Evolutionary conservation across 2,329 filamentous ascomycete species (phyloP).

Genomic region (Ceratocystis smalleyi): DNA sequence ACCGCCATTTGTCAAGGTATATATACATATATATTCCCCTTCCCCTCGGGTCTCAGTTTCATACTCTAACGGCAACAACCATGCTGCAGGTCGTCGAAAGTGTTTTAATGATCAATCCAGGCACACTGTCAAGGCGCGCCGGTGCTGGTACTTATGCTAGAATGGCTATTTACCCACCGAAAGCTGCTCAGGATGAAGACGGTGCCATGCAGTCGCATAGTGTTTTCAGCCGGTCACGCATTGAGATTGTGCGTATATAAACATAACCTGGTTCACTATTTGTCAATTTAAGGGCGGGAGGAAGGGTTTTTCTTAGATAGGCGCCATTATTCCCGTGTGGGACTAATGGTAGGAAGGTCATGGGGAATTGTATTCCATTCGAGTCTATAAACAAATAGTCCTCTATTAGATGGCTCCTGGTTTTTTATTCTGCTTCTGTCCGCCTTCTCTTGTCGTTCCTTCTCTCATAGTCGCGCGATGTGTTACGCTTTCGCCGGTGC

Average conservation of each 20-base stretch:
- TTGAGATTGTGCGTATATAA: conserved; percentile 71
- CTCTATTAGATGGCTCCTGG: neutral
- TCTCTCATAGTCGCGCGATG: conserved; percentile 37
- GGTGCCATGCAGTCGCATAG: conserved; percentile 52
- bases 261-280: conserved; percentile 10
- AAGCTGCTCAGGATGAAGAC: conserved; percentile 41
- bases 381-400: neutral
- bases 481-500: conserved; percentile 32
- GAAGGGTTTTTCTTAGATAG: neutral
- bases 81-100: conserved; percentile 63
- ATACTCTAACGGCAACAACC: conserved; percentile 15
- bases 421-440: conserved; percentile 30
- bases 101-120: conserved; percentile 81
- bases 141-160: conserved; percentile 75
- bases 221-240: conserved; percentile 66
- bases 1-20: conserved; percentile 73
- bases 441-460: conserved; percentile 44
- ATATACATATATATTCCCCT: conserved; percentile 28
- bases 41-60: too few relatives aligned
- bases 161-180: conserved; percentile 56
- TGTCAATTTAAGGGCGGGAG: neutral
- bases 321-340: neutral
- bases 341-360: neutral
- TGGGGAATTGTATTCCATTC: neutral
- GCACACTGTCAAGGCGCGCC: conserved; percentile 67